Evolutionary conservation across 1,284 basidiomycete genomes (phyloP).

Genomic region (Fistulina hepatica): DNA sequence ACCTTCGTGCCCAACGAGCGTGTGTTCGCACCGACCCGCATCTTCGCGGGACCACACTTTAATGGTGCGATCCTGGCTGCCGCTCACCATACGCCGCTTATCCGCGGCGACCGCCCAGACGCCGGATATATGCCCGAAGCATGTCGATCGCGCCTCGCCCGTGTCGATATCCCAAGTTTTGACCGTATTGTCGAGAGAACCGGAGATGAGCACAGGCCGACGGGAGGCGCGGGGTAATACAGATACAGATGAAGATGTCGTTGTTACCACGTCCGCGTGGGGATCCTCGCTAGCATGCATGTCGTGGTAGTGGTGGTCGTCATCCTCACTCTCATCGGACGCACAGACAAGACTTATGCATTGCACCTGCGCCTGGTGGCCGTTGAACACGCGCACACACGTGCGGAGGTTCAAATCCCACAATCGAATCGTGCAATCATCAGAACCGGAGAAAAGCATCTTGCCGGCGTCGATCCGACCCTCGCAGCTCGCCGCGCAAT

Average conservation of each 20-base stretch:
- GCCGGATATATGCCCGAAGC: slow-evolving; percentile 96
- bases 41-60: slow-evolving; percentile 55
- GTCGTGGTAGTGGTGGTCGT: slow-evolving; percentile 16
- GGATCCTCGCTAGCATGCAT: slow-evolving; percentile 10
- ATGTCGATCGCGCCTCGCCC: slow-evolving; percentile 68
- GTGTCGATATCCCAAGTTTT: slow-evolving; percentile 94
- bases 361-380: slow-evolving; percentile 94
- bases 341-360: slow-evolving; percentile 72
- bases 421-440: slow-evolving; percentile 87
- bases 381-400: slow-evolving; percentile 78
- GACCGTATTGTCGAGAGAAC: slow-evolving; percentile 92
- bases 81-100: slow-evolving; percentile 84
- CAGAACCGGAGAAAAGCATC: slow-evolving; percentile 94
- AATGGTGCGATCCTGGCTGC: slow-evolving; percentile 87
- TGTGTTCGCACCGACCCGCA: slow-evolving; percentile 81
- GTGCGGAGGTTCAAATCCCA: slow-evolving; percentile 84
- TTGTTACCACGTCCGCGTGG: slow-evolving; percentile 10
- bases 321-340: slow-evolving; percentile 36
- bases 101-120: slow-evolving; percentile 95
- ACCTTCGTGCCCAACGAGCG: slow-evolving; percentile 88
- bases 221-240: slow-evolving; percentile 14
- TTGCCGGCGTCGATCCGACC: slow-evolving; percentile 68
- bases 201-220: slow-evolving; percentile 77
- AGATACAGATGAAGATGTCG: slow-evolving; percentile 4
- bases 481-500: slow-evolving; percentile 25